These are phyloP conservation scores for Xylaria intraflava DNA, from an alignment of 495 filamentous ascomycete species.

Conservation along the genomic window DNA sequence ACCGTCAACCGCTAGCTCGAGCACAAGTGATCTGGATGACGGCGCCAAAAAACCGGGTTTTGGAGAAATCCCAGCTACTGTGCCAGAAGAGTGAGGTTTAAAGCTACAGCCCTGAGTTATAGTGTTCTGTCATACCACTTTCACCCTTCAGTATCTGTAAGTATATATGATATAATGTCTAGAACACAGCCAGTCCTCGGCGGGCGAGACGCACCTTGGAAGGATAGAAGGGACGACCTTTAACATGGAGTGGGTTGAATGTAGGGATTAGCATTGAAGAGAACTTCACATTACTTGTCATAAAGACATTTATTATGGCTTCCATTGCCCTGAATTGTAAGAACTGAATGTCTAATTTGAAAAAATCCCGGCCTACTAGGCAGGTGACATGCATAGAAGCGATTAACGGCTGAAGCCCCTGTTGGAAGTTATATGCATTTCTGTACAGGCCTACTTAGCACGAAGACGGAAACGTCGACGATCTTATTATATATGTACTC, in stretches of 20 bases:
- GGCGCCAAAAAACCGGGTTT: constrained; percentile 13
- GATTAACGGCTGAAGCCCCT: background rate
- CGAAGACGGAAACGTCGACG: too few species aligned
- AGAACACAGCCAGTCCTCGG: constrained; percentile 5
- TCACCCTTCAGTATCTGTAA: constrained; percentile 10
- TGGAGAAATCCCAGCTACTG: constrained; percentile 16
- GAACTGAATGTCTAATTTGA: background rate
- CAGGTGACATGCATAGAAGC: too few species aligned
- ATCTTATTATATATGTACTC: too few species aligned
- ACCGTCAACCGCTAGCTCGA: constrained; percentile 12
- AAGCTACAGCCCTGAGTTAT: background rate
- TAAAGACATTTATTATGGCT: background rate
- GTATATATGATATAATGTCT: constrained; percentile 19
- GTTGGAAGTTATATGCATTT: background rate
- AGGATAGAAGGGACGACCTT: background rate
- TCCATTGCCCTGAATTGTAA: background rate
- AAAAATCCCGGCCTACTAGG: too few species aligned
- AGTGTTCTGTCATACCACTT: background rate
- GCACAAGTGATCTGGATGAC: constrained; percentile 15
- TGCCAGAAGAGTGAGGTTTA: constrained; percentile 16
- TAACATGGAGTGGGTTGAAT: background rate
- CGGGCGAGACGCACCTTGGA: background rate
- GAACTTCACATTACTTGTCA: background rate
- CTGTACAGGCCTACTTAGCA: background rate
- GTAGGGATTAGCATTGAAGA: background rate